Conservation (phyloP, 176 grass and related monocot species). For the sorghum (Sorghum bicolor) region Sorghum_bicolor_NCBIv3 NC_012870.2:58399001-58399500, state of each 20-base stretch:
- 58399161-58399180: conserved; percentile 28
- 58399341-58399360: not conserved
- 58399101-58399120: not conserved
- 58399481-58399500: too few relatives aligned
- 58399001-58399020: conserved; percentile 64
- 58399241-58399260: not conserved
- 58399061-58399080: not conserved
- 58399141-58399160: not conserved
- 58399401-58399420: conserved; percentile 9
- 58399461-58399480: too few relatives aligned
- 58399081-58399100: conserved; percentile 15
- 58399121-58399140: not conserved
- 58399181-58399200: conserved; percentile 3
- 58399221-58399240: not conserved
- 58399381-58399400: not conserved
- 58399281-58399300: conserved; percentile 8
- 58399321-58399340: not conserved
- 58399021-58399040: conserved; percentile 16
- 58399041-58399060: conserved; percentile 1
- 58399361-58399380: conserved; percentile 5
- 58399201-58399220: conserved; percentile 3
- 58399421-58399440: too few relatives aligned
- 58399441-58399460: not conserved
- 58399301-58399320: conserved; percentile 21
- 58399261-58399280: conserved; percentile 25